Percentiles rank a stretch among this genome's conserved stretches.
phyloP scores from a whole-genome alignment of 331 rosid genomes.

The Arachis monticola region DNA sequence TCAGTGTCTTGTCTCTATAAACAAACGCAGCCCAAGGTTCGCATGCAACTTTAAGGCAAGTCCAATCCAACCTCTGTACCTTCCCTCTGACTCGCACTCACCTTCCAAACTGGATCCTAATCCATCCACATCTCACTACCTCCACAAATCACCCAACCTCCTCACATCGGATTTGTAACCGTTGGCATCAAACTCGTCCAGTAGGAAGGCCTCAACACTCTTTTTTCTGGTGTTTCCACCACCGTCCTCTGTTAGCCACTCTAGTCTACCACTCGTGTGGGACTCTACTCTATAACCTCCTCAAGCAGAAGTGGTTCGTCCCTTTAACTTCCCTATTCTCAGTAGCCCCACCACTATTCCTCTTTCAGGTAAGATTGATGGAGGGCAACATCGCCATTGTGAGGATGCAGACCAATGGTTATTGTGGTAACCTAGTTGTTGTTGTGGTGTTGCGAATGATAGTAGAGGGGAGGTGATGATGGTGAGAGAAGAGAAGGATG shows the following conservation, averaged over 20 bases:
- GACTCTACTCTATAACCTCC: constrained; percentile 74
- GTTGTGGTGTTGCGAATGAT: too few species aligned
- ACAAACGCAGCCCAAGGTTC: constrained; percentile 43
- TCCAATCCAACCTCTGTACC: constrained; percentile 29
- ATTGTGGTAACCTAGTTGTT: too few species aligned
- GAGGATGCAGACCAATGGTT: constrained; percentile 81
- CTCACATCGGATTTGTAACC: constrained; percentile 56
- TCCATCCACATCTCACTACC: constrained; percentile 42
- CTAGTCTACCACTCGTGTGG: constrained; percentile 88
- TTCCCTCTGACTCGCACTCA: constrained; percentile 63
- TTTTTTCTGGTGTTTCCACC: constrained; percentile 81
- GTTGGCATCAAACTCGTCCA: constrained; percentile 66
- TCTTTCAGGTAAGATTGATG: constrained; percentile 51
- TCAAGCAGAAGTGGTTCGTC: constrained; percentile 70
- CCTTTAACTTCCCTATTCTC: constrained; percentile 41
- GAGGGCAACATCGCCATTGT: constrained; percentile 87
- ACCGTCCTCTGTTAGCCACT: constrained; percentile 77
- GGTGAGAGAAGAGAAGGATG: too few species aligned
- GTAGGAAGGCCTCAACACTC: constrained; percentile 63
- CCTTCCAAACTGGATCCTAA: constrained; percentile 40
- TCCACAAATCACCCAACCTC: constrained; percentile 8
- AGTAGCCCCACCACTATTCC: constrained; percentile 50
- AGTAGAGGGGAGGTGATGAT: too few species aligned
- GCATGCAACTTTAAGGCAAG: constrained; percentile 90
- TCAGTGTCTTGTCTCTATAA: too few species aligned